phyloP scores from a whole-genome alignment of 164 flowering plant species.

The Euptelea pleiosperma region DNA sequence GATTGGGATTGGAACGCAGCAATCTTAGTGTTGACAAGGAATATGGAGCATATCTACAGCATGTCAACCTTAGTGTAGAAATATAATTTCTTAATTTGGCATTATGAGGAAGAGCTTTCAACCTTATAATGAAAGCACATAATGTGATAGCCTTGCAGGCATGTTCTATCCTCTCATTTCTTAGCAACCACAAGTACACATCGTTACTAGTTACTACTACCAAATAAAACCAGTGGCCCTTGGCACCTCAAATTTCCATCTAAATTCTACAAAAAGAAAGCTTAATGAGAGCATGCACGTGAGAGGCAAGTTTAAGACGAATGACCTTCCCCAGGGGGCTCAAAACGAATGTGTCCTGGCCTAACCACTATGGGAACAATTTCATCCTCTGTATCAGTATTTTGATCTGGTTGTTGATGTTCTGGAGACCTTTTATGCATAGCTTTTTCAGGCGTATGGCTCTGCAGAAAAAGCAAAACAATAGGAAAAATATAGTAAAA shows the following conservation, averaged over 20 bases:
- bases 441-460: constrained; percentile 18
- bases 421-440: constrained; percentile 14
- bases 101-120: too few species aligned
- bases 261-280: not conserved
- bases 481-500: not conserved
- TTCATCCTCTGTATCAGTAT: constrained; percentile 44
- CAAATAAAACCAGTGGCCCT: not conserved
- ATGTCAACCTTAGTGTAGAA: too few species aligned
- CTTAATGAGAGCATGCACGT: not conserved
- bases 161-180: too few species aligned
- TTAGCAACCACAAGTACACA: too few species aligned
- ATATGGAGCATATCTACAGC: too few species aligned
- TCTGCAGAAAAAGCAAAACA: constrained; percentile 11
- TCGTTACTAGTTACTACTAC: not conserved
- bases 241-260: not conserved
- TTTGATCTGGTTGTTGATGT: constrained; percentile 26
- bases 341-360: constrained; percentile 95
- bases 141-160: too few species aligned
- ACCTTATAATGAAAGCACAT: too few species aligned
- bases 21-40: too few species aligned
- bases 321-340: constrained; percentile 50
- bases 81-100: too few species aligned
- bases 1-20: too few species aligned
- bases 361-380: constrained; percentile 69
- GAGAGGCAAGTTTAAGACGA: not conserved